Evolutionary conservation across 257 asterid genomes (phyloP).

Genomic region (Lantana camara): DNA sequence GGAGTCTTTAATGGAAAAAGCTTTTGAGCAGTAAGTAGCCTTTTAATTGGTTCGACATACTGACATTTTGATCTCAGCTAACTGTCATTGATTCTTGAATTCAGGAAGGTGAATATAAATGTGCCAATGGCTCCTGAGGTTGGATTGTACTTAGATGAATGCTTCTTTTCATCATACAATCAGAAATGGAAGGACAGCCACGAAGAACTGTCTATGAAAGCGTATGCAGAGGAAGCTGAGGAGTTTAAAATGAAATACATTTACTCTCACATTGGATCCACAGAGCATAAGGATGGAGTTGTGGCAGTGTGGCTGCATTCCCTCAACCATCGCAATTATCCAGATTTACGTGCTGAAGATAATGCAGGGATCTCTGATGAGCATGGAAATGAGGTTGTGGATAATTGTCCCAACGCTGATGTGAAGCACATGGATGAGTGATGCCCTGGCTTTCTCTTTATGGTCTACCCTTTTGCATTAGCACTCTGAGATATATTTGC

Average conservation of each 20-base stretch:
- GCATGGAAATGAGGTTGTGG: slow-evolving; percentile 20
- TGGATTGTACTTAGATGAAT: slow-evolving; percentile 91
- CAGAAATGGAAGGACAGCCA: slow-evolving; percentile 71
- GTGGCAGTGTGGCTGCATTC: slow-evolving; percentile 86
- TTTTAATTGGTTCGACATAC: not conserved
- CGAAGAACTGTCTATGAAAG: slow-evolving; percentile 86
- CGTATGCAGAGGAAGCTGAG: slow-evolving; percentile 66
- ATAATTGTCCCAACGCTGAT: slow-evolving; percentile 2
- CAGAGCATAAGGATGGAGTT: slow-evolving; percentile 79
- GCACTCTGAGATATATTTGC: no score
- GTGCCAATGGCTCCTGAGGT: slow-evolving; percentile 99
- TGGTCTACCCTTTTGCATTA: no score
- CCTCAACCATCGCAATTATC: slow-evolving; percentile 78
- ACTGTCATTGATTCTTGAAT: slow-evolving; percentile 25
- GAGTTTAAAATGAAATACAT: slow-evolving; percentile 79
- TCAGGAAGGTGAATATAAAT: slow-evolving; percentile 72
- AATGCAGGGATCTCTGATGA: slow-evolving; percentile 25
- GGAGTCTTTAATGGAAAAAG: slow-evolving; percentile 67
- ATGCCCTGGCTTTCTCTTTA: no score
- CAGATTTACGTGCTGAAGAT: slow-evolving; percentile 51
- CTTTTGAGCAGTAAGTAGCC: slow-evolving; percentile 62
- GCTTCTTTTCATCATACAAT: slow-evolving; percentile 89
- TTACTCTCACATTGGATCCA: slow-evolving; percentile 71
- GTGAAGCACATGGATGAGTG: slow-evolving; percentile 33
- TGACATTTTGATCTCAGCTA: not conserved